phyloP scores from a whole-genome alignment of 1,284 basidiomycete genomes.

The Fomes fomentarius region DNA sequence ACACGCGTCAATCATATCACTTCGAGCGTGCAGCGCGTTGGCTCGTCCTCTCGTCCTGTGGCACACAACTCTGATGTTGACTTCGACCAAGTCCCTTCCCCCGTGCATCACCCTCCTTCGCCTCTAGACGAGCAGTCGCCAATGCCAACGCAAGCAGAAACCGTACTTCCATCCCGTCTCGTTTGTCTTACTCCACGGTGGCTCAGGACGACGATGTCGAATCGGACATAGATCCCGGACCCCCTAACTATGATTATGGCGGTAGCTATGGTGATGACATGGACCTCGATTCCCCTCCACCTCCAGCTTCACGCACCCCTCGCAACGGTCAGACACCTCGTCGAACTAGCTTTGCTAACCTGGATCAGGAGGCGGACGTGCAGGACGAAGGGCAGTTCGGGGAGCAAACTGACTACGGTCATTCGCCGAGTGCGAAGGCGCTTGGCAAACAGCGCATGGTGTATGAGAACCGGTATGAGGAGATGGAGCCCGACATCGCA shows the following conservation, averaged over 20 bases:
- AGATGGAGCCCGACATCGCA: constrained; percentile 58
- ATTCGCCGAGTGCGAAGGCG: constrained; percentile 32
- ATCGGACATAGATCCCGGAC: constrained; percentile 23
- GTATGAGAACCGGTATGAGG: constrained; percentile 12
- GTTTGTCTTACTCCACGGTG: constrained; percentile 42
- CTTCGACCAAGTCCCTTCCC: constrained; percentile 71
- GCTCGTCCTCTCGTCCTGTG: constrained; percentile 55
- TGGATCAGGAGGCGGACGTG: constrained; percentile 48
- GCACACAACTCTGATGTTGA: constrained; percentile 58
- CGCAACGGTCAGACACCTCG: constrained; percentile 30
- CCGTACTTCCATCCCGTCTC: constrained; percentile 49
- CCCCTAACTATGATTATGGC: constrained; percentile 28
- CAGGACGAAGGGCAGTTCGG: constrained; percentile 39
- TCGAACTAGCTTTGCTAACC: constrained; percentile 49
- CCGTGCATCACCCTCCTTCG: constrained; percentile 33
- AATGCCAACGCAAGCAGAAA: constrained; percentile 32
- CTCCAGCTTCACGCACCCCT: constrained; percentile 11
- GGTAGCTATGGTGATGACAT: constrained; percentile 29
- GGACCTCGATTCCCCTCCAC: constrained; percentile 19
- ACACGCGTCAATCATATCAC: constrained; percentile 50
- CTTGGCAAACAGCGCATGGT: constrained; percentile 38
- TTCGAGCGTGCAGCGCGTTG: constrained; percentile 46
- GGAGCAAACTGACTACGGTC: constrained; percentile 27
- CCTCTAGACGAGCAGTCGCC: constrained; percentile 35
- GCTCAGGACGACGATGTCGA: constrained; percentile 34